Evolutionary conservation across 1,284 basidiomycete genomes (phyloP), one percentile per base, ranked within the genome.

Genomic region (Thelephora terrestris): DNA sequence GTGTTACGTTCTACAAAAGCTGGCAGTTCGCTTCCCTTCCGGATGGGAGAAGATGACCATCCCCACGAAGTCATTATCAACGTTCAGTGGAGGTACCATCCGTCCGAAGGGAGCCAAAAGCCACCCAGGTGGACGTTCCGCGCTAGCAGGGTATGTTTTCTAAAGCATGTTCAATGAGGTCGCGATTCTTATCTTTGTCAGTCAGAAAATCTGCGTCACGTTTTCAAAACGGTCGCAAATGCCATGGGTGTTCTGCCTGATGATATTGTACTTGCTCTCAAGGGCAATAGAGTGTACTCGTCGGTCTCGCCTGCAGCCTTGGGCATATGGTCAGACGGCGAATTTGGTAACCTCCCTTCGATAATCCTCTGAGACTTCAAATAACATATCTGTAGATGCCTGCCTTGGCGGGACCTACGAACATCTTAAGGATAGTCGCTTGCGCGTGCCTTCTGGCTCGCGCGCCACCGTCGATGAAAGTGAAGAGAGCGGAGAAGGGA

Each of bases 231-330:
- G 39, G 63, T 75, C 3, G 82, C 85, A 6, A 80, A 85, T 50
- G 67, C 78, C 39, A 76, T 73, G 2, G 62, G 61, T 14, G 67
- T 84, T 16, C 66, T 71, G 10, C 53, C 58, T 2, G 65, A 73
- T 14, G 72, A 73, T 47, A 62, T 88, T 0, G 66, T 85, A 25
- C 64, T 88, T 50, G 78, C 63, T 12, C 75, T 78, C 50, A 69
- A 78, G 24, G 71, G 75, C 43, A 75, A 71, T 46, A 78, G 75
- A 3, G 68, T 88, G 36, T 86, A 79, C 55, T 68, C 81, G 7
- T 81, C 79, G 16, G 76, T 79, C 2, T 81, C 79, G 0, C 83
- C 85, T 0, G 66, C 74, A 36, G 72, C 74, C n/a, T 65, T 87
- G 43, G 71, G 70, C 16, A 74, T 87, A 16, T 85, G 80, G 78